phyloP scores from a whole-genome alignment of 1,139 yeast genomes.

The Hansenula sp. region DNA sequence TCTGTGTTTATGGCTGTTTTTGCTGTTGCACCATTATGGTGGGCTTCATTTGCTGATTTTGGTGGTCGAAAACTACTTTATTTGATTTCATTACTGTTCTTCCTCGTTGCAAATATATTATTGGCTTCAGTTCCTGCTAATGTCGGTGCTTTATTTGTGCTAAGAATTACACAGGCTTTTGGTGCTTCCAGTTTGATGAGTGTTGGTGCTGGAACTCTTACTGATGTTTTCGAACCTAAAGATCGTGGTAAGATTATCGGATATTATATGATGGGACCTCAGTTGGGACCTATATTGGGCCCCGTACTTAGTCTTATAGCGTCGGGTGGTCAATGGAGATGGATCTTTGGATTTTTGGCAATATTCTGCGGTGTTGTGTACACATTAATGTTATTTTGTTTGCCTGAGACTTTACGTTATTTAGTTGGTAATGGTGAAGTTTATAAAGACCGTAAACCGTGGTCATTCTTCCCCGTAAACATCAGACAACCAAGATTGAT shows the following conservation, averaged over 20 bases:
- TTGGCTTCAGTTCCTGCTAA: slow-evolving; percentile 46
- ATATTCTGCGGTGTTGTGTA: slow-evolving; percentile 40
- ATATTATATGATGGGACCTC: slow-evolving; percentile 57
- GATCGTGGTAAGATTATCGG: slow-evolving; percentile 48
- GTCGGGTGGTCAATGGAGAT: slow-evolving; percentile 43
- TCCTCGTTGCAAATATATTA: slow-evolving; percentile 43
- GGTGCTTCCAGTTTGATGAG: slow-evolving; percentile 53
- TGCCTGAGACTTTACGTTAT: slow-evolving; percentile 54
- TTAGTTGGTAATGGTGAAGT: slow-evolving; percentile 50
- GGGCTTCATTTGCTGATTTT: slow-evolving; percentile 56
- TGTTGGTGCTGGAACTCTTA: slow-evolving; percentile 54
- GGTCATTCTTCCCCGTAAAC: slow-evolving; percentile 28
- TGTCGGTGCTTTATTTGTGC: slow-evolving; percentile 38
- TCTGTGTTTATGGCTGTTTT: slow-evolving; percentile 56
- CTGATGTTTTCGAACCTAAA: slow-evolving; percentile 46
- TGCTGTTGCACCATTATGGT: slow-evolving; percentile 49
- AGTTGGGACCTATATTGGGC: slow-evolving; percentile 54
- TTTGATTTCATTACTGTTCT: slow-evolving; percentile 39
- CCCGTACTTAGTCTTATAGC: slow-evolving; percentile 38
- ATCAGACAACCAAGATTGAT: slow-evolving; percentile 28
- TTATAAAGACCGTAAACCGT: slow-evolving; percentile 12
- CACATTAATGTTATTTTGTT: slow-evolving; percentile 34
- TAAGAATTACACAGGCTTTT: slow-evolving; percentile 49
- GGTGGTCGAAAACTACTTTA: slow-evolving; percentile 55
- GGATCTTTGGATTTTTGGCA: slow-evolving; percentile 53